Base-by-base conservation (phyloP, 768 basidiomycete genomes). In the Tylopilus felleus region DNA sequence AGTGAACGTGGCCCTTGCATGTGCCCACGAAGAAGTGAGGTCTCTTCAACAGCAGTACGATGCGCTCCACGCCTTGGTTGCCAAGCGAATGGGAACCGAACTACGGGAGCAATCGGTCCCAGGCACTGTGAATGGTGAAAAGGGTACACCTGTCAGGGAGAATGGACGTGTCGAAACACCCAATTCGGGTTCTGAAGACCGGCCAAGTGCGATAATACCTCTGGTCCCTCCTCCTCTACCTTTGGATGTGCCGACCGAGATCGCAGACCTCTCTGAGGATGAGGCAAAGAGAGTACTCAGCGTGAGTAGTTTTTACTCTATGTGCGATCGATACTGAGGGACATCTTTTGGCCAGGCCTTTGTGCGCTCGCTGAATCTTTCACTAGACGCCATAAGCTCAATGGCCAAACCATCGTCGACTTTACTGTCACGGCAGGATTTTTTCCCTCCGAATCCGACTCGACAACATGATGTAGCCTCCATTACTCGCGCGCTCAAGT, bases 1-100 rank as follows among this genome's bases (percentile, higher is more conserved):
- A 6, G 10, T 70, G 52, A 66, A 68, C 13, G 31, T 49, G 14
- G 68, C 64, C 1, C 60, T 70, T 27, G 55, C 52, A 13, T 51
- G 38, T 42, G 65, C 65, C 1, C 60, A 59, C 1, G 58, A 60
- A 17, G 70, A 70, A 48, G 64, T 71, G 13, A 41, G 35, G 27
- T 39, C 59, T 8, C 68, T 70, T 22, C 68, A 64, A 14, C 58
- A 46, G 25, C 55, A 55, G 51, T 70, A 70, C 43, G 68, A 68
- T 9, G 50, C 55, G n/a, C 66, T 70, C 4, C 58, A 51, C 7
- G 38, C 41, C 2, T 28, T 61, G 23, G 57, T 71, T 6, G 35
- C 57, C 12, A 56, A 60, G 54, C 53, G 59, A 16, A 48, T 51
- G 33, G 50, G 50, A 52, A 45, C 51, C 35, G 42, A 47, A 40